These are phyloP conservation scores for Cucumis cinereus DNA, from an alignment of 306 rosid species.

Conservation along the genomic window DNA sequence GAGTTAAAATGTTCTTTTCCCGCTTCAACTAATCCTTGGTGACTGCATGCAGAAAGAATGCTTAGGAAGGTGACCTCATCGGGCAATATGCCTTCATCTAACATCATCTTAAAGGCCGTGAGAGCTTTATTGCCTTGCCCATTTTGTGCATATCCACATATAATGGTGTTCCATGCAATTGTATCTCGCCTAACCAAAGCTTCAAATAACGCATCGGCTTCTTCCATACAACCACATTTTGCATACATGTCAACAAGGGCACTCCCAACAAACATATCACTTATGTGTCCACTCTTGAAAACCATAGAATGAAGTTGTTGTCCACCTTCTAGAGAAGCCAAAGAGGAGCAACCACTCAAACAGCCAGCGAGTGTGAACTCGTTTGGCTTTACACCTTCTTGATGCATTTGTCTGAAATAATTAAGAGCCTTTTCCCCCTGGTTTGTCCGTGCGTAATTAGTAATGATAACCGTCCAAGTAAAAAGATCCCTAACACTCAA, in stretches of 20 bases:
- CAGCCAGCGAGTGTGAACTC: conserved; percentile 19
- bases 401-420: conserved; percentile 20
- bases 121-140: conserved; percentile 27
- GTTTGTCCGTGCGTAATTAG: conserved; percentile 10
- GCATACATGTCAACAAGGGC: conserved; percentile 29
- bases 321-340: conserved; percentile 19
- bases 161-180: conserved; percentile 25
- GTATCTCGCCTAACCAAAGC: conserved; percentile 13
- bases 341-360: conserved; percentile 26
- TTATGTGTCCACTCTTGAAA: conserved; percentile 17
- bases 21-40: conserved; percentile 24
- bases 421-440: conserved; percentile 16
- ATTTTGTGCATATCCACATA: conserved; percentile 21
- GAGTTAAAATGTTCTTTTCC: conserved; percentile 20
- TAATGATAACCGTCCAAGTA: conserved; percentile 25
- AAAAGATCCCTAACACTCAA: conserved; percentile 18
- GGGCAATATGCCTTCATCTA: conserved; percentile 17
- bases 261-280: conserved; percentile 18
- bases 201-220: conserved; percentile 17
- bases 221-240: conserved; percentile 24
- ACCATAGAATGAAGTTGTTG: conserved; percentile 23
- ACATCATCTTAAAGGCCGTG: conserved; percentile 12
- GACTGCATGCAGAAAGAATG: conserved; percentile 25
- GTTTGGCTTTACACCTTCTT: conserved; percentile 27
- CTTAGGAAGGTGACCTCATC: conserved; percentile 26